A percentile compares a stretch with the other conserved stretches of the same genome.
Evolutionary conservation across 495 filamentous ascomycete species (phyloP).

Genomic region (Penicillium cosmopolitanum): DNA sequence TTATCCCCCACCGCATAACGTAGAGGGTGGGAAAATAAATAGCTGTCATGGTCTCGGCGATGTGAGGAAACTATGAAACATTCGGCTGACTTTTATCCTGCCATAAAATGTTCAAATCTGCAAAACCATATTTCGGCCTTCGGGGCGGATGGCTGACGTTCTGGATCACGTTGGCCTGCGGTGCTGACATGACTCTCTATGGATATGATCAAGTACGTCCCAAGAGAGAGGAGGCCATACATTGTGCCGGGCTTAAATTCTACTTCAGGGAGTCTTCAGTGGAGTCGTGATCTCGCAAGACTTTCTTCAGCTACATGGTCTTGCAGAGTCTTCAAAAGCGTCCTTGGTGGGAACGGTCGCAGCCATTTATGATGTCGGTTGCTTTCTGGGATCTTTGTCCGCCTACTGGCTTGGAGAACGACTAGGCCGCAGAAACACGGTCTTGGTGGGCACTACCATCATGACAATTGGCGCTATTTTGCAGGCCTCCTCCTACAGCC

Average conservation of each 20-base stretch:
- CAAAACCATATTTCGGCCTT: conserved; percentile 27
- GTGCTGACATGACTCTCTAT: conserved; percentile 23
- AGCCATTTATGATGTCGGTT: conserved; percentile 40
- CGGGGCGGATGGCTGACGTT: conserved; percentile 27
- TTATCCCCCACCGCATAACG: neutral
- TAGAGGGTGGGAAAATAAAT: neutral
- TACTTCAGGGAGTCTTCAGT: conserved; percentile 16
- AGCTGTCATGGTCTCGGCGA: neutral
- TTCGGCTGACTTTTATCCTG: too few relatives aligned
- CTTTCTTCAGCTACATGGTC: conserved; percentile 16
- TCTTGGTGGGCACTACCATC: conserved; percentile 50
- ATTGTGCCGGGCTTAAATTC: neutral
- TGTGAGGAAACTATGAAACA: too few relatives aligned
- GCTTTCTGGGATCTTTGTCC: conserved; percentile 52
- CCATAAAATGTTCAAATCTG: neutral
- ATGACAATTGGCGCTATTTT: conserved; percentile 58
- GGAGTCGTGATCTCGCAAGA: conserved; percentile 23
- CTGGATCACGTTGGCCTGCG: conserved; percentile 26
- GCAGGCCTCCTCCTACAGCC: conserved; percentile 49
- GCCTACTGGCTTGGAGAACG: conserved; percentile 50
- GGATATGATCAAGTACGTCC: conserved; percentile 21
- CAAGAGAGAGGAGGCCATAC: neutral
- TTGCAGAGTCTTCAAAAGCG: conserved; percentile 38
- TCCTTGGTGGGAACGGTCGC: conserved; percentile 21
- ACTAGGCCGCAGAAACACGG: conserved; percentile 52